Base-by-base conservation (phyloP, 1,284 basidiomycete genomes). In the Ceratobasidium sp. region DNA sequence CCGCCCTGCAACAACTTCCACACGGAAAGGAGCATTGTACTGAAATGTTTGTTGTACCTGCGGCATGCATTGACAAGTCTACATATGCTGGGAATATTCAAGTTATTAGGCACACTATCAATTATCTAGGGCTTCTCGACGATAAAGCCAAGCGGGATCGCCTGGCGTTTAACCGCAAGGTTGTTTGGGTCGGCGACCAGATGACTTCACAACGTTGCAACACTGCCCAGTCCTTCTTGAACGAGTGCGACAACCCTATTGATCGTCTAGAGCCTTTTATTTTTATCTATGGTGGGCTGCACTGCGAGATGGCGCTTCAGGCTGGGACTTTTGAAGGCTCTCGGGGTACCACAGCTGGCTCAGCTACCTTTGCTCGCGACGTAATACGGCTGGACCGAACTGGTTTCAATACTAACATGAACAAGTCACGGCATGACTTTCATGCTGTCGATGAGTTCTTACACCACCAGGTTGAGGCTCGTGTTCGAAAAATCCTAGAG, bases 181-280 rank as follows among this genome's bases (percentile, higher is more conserved):
- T 64, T 13, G 19, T 8, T 41, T 49, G 43, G 24, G 14, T n/a
- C n/a, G 63, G 63, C 9, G 63, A 65, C 29, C 63, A 65, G 16
- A 29, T 49, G 27, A 49, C 63, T 2, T 39, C 46, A 1, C 16
- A n/a, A 13, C 19, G 8, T 11, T 48, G 41, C n/a, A 9, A n/a
- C 13, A 22, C 1, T 0, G n/a, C 31, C 1, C 46, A 65, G 27
- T 9, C n/a, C 3, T 65, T 64, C 39, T 8, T 22, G 6, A 16
- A 29, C 2, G 43, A 51, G 9, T 7, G 6, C 19, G 8, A 14
- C 9, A 51, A 51, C 29, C 27, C 22, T 5, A 19, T 31, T n/a
- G 46, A 34, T 1, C 46, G 63, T 7, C 31, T 27, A 5, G 41
- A 48, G 6, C 46, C 24, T 1, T 34, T 34, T 19, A 29, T 49